Conservation (phyloP, 2,329 filamentous ascomycete genomes). For the Emergomyces orientalis region DNA sequence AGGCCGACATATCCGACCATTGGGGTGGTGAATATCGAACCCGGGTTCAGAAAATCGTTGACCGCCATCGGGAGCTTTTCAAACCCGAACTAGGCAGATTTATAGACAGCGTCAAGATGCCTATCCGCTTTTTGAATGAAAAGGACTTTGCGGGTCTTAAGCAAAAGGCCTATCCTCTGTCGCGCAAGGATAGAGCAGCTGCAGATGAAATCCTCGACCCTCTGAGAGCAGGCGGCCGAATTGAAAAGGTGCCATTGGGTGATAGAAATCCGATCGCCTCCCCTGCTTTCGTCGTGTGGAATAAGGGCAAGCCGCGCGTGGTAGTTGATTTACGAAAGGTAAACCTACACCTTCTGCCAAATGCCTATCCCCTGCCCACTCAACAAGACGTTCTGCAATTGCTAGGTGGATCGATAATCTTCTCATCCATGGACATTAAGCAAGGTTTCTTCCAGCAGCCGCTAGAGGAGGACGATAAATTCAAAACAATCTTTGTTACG, state of each 20-base stretch:
- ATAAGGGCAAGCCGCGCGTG: background rate
- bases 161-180: background rate
- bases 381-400: background rate
- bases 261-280: background rate
- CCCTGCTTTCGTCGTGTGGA: background rate
- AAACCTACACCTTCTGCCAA: background rate
- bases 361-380: background rate
- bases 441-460: constrained; percentile 5
- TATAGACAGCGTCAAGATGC: background rate
- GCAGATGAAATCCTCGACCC: background rate
- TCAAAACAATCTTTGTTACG: background rate
- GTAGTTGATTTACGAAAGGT: constrained; percentile 4
- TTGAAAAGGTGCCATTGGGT: background rate
- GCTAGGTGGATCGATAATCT: background rate
- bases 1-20: background rate
- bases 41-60: background rate
- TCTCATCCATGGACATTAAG: background rate
- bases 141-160: background rate
- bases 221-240: background rate
- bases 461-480: background rate
- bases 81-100: background rate
- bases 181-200: background rate
- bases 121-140: background rate
- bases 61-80: background rate
- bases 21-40: background rate